phyloP scores from a whole-genome alignment of 1,284 basidiomycete genomes.

The Cutaneotrichosporon cyanovorans region DNA sequence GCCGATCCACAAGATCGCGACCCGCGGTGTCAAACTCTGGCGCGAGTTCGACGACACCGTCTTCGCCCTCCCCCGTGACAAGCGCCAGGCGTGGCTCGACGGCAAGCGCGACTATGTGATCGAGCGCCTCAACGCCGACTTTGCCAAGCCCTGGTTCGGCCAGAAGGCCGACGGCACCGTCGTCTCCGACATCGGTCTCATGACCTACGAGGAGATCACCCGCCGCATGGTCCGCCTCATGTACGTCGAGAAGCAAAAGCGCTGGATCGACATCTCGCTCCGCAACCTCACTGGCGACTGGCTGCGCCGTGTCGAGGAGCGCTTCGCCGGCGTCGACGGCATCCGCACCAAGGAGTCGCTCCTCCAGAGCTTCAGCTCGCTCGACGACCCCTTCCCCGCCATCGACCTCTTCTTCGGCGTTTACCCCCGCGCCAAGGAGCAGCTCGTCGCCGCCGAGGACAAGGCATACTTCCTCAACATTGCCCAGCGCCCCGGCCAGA shows the following conservation, averaged over 20 bases:
- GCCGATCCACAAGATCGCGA: slow-evolving; percentile 98
- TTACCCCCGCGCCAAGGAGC: slow-evolving; percentile 73
- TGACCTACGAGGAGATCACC: slow-evolving; percentile 97
- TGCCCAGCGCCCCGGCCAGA: slow-evolving; percentile 89
- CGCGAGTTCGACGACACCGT: slow-evolving; percentile 96
- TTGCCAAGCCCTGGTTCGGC: slow-evolving; percentile 94
- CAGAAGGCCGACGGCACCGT: slow-evolving; percentile 84
- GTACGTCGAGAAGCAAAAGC: slow-evolving; percentile 82
- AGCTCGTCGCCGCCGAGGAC: slow-evolving; percentile 91
- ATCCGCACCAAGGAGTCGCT: slow-evolving; percentile 68
- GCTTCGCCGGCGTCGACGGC: slow-evolving; percentile 87
- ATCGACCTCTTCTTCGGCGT: slow-evolving; percentile 74
- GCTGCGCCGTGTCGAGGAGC: slow-evolving; percentile 91
- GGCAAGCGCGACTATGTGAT: slow-evolving; percentile 87
- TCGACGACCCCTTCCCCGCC: slow-evolving; percentile 75
- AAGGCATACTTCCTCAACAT: slow-evolving; percentile 92
- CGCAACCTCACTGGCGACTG: slow-evolving; percentile 95
- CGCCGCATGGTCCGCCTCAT: slow-evolving; percentile 85
- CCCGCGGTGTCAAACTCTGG: slow-evolving; percentile 92
- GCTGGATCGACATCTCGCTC: slow-evolving; percentile 92
- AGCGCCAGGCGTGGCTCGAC: slow-evolving; percentile 77
- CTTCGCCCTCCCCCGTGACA: slow-evolving; percentile 91
- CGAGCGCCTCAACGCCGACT: slow-evolving; percentile 85
- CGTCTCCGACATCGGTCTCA: slow-evolving; percentile 80
- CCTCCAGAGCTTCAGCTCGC: slow-evolving; percentile 76